Base-by-base conservation (phyloP, 768 basidiomycete genomes). In the Leucocoprinus leucothites region DNA sequence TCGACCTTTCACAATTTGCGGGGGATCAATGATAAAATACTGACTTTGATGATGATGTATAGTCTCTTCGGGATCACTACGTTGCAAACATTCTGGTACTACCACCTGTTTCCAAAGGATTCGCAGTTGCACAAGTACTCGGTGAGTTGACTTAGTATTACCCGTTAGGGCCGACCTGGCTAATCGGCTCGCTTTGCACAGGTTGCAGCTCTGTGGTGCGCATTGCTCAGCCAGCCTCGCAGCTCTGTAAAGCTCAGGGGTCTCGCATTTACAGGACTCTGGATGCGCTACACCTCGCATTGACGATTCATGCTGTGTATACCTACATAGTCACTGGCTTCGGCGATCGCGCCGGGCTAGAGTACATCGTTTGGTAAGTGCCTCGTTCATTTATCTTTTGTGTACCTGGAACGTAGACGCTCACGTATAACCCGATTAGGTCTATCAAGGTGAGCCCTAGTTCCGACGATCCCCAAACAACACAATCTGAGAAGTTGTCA, bases 61-160 rank as follows among this genome's bases (percentile, higher is more conserved):
- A 77, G 75, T 38, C 56, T 77, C 11, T 77, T 69, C 38, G 76
- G 76, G 18, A 64, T 74, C 48, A 76, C 69, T 1, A 68, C 69
- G 7, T 63, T 74, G 4, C 75, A 77, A 50, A 59, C 67, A 11
- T 74, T 72, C 55, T 67, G 66, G 64, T 78, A 76, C 58, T 78
- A 72, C 51, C 71, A 74, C 45, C 61, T 68, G 13, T 78, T 67
- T 60, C 62, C 63, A 16, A 63, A 65, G 14, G 76, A 78, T 58
- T 65, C 69, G 2, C 46, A 52, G 7, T 54, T 74, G 21, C 71
- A 78, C 60, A 74, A 70, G 58, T 61, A 47, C 49, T 62, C 73
- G n/a, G 75, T 77, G 41, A 56, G 54, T 49, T 9, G 18, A 16
- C 11, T 8, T 38, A 8, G 9, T 35, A 11, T 0, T 50, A 7